Base-by-base conservation (phyloP, 2,329 filamentous ascomycete species). In the Dactylella cylindrospora region DNA sequence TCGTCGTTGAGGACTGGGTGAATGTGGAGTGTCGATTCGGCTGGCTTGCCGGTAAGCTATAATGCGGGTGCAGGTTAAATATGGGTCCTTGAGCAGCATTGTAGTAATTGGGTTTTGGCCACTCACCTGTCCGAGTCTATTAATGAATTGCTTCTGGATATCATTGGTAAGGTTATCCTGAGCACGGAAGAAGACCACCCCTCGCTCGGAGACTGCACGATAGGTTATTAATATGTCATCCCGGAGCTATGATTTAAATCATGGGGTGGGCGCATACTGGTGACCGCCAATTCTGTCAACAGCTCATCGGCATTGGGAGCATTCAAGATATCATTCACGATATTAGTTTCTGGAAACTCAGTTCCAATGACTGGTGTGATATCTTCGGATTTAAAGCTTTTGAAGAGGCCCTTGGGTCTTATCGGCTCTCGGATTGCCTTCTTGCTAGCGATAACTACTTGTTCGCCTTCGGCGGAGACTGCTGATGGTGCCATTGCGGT, bases 141-240 rank as follows among this genome's bases (percentile, higher is more conserved):
- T 75, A 26, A 80, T 80, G 0, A 88, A 75, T 49, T 82, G 74
- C 72, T 88, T 88, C 68, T 85, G 83, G 1, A 84, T 76, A 1
- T 82, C 80, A 68, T 84, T 79, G 65, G 77, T 78, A 29, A 86
- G 72, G 22, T 62, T 62, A 68, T 81, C 73, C 65, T 88, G 84
- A 23, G 79, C 77, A 15, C 83, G 79, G 73, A 87, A 85, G 74
- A 86, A 85, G 25, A 86, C 83, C 2, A 87, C 84, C 7, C 84
- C 84, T 0, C 84, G 79, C 60, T 81, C 79, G 1, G 84, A 86
- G 66, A 87, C 83, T 62, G 45, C n/a, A n/a, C n/a, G n/a, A n/a
- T 10, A 32, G 1, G 85, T 23, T 3, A 15, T 2, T 23, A 47
- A 32, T 31, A 23, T 38, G 64, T 71, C 51, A 39, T 68, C 60